Evolutionary conservation across 306 rosid genomes (phyloP), one percentile per base, ranked within the genome.

Genomic region (Pyrus pyrifolia): DNA sequence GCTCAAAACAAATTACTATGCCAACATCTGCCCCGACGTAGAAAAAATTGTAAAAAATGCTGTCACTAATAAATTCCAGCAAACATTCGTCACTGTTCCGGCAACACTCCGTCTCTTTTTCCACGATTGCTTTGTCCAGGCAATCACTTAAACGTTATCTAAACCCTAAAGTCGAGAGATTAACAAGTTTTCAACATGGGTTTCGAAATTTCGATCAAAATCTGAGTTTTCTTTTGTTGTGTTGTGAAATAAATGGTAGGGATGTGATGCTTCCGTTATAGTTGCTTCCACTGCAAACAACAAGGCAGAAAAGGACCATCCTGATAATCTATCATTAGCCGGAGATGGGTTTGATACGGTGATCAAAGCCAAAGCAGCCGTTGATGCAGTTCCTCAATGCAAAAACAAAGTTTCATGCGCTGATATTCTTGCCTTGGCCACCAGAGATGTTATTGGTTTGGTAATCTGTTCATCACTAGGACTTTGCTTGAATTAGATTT

Each of bases 341-440:
- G 97, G 97, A 78, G 97, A 92, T 74, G 97, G 97, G 27, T 90
- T 92, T 55, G 97, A 92, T 78, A 88, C 97, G 0, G 93, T 92
- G 76, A 84, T 84, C 33, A 87, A 88, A 80, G 97, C 97, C 18
- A 92, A 92, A 78, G 89, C 75, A 46, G 97, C 96, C 3, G 85
- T 92, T 29, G 97, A 92, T 75, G 93, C 93, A 12, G 85, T 84
- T 21, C 79, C 90, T 1, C 67, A 80, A 8, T 92, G 97, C 83
- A 72, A 13, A 63, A 92, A 90, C 73, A 88, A 90, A 84, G 97
- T 92, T 70, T 92, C 97, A 0, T 92, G 97, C 38, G 96, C 97
- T 67, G 97, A 92, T 84, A 90, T 92, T 84, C 89, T 92, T 1
- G 91, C 97, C 61, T 5, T 92, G 79, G 97, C 97, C 73, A 72